Conservation (phyloP, 73 alveolate genomes). For the Tetrahymena thermophila region DNA sequence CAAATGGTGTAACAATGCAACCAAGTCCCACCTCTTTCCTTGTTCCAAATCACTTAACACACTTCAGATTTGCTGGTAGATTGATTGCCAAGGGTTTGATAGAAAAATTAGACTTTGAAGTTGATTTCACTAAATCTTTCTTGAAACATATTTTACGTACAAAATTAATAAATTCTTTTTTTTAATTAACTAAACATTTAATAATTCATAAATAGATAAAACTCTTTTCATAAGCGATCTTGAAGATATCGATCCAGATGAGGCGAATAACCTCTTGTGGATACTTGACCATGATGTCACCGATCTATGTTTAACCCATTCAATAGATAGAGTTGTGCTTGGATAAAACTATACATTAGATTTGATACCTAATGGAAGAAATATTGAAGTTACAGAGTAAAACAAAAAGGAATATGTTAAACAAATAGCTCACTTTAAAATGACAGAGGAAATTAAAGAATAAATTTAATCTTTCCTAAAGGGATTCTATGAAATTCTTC, state of each 20-base stretch:
- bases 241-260: slow-evolving; percentile 83
- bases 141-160: slow-evolving; percentile 43
- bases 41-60: slow-evolving; percentile 59
- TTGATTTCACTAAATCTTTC: slow-evolving; percentile 72
- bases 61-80: slow-evolving; percentile 81
- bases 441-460: slow-evolving; percentile 59
- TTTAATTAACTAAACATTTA: too few species aligned
- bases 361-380: slow-evolving; percentile 69
- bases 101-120: slow-evolving; percentile 73
- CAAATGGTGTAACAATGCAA: slow-evolving; percentile 62
- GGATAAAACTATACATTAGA: slow-evolving; percentile 71
- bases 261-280: slow-evolving; percentile 66
- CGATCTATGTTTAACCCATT: slow-evolving; percentile 3
- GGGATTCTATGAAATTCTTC: slow-evolving; percentile 82
- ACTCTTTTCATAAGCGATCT: slow-evolving; percentile 67
- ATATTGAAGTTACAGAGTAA: slow-evolving; percentile 68
- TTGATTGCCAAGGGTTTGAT: slow-evolving; percentile 76
- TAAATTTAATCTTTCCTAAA: slow-evolving; percentile 68
- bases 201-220: slow-evolving; percentile 66
- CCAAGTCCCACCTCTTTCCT: slow-evolving; percentile 57
- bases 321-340: slow-evolving; percentile 53
- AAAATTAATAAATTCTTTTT: not conserved
- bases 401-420: slow-evolving; percentile 69
- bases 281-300: slow-evolving; percentile 61
- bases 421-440: slow-evolving; percentile 55